phyloP scores from a whole-genome alignment of 768 basidiomycete species.

The Naematelia encephala region DNA sequence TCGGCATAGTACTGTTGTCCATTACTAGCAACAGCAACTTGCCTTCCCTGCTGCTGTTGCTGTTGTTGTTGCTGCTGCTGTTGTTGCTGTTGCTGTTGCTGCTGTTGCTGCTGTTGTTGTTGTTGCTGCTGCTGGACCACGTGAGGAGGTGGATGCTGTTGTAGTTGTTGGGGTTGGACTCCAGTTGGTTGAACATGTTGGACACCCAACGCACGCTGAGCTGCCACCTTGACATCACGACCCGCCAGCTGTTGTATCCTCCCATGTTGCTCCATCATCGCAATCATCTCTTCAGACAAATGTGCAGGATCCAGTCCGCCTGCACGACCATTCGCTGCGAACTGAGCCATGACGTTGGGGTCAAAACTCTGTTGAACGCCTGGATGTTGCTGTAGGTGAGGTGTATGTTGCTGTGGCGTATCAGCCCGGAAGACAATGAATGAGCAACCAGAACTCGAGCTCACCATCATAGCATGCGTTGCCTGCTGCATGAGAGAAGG shows the following conservation, averaged over 20 bases:
- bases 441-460: neutral
- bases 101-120: neutral
- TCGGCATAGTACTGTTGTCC: conserved; percentile 1
- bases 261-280: neutral
- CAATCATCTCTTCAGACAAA: neutral
- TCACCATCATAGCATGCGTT: neutral
- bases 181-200: neutral
- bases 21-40: neutral
- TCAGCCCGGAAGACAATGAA: neutral
- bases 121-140: neutral
- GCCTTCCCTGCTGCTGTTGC: neutral
- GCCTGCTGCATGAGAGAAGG: neutral
- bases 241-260: neutral
- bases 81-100: neutral
- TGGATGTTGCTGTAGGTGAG: neutral
- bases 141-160: conserved; percentile 3
- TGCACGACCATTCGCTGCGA: neutral
- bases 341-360: neutral
- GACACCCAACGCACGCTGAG: conserved; percentile 2
- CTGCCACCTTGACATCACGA: conserved; percentile 1
- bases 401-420: neutral
- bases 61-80: neutral
- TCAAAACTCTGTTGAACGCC: neutral
- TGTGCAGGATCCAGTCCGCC: neutral
- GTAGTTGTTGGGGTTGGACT: neutral